Evolutionary conservation across 768 basidiomycete species (phyloP), one percentile per base, ranked within the genome.

Genomic region (Auriscalpium vulgare): DNA sequence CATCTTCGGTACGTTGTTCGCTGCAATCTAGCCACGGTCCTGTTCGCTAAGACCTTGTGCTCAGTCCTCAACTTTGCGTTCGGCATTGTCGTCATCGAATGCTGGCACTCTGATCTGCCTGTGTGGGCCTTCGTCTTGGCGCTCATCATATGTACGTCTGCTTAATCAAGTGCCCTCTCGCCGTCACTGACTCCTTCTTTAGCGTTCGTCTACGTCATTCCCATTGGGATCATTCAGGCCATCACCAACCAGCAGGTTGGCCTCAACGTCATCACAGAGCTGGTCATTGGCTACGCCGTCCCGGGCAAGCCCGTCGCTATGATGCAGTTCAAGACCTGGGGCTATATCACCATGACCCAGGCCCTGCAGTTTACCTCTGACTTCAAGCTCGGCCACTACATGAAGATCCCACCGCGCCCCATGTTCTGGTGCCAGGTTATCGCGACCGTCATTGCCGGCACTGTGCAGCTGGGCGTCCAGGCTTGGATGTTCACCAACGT

Each of bases 231-330:
- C 72, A 78, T 82, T 58, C 74, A 79, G 63, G 86, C 86, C n/a
- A 87, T 90, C 59, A 90, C 88, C 10, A 90, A 89, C 63, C 87
- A 89, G 65, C 83, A 88, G 74, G 75, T 88, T 54, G 84, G 82
- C 47, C 74, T 84, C 34, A 76, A 78, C 64, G 88, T 91, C 38
- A 81, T 91, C 64, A 83, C 89, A 3, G 89, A 91, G 69, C 74
- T 90, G 44, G 82, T 91, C 59, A 82, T 89, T 36, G 89, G 89
- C 51, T 90, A 89, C 63, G 81, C 78, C 21, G 75, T 88, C 48
- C 90, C 88, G 16, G 90, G 89, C 1, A 78, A 79, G 17, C 87
- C 88, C 7, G 66, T 90, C 56, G 88, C 89, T 0, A 87, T 83
- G 77, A 88, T 91, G 88, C 74, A 90, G 74, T 88, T 89, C 78